phyloP scores from a whole-genome alignment of 164 flowering plant species.

The Brasenia schreberi region DNA sequence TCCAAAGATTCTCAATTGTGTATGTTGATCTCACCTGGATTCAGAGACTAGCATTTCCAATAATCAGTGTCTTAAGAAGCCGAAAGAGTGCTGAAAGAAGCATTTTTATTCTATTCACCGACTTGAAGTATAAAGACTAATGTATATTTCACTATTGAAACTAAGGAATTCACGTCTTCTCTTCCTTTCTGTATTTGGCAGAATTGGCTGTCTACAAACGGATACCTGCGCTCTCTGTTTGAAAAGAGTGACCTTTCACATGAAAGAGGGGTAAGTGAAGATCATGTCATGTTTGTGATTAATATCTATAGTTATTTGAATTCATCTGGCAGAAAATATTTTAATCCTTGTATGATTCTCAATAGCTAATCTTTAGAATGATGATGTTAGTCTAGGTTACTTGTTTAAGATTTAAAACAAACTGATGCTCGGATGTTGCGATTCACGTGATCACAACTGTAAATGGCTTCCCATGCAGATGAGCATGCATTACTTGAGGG shows the following conservation, averaged over 20 bases:
- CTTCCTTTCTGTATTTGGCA: background rate
- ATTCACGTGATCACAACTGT: background rate
- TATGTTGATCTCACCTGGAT: too few relatives aligned
- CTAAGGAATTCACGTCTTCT: background rate
- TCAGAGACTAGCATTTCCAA: too few relatives aligned
- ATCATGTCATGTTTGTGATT: background rate
- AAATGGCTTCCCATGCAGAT: background rate
- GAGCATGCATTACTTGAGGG: slow-evolving; percentile 7
- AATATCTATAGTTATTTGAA: background rate
- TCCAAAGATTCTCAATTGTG: too few relatives aligned
- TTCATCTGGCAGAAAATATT: slow-evolving; percentile 2
- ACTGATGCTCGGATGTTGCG: background rate
- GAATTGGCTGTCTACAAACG: background rate
- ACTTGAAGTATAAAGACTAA: too few relatives aligned
- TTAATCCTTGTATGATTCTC: background rate
- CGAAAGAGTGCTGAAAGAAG: too few relatives aligned
- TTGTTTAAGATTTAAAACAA: background rate
- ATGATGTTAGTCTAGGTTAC: background rate
- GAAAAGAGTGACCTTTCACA: background rate
- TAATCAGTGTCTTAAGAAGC: too few relatives aligned
- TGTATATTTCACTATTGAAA: background rate
- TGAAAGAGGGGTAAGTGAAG: slow-evolving; percentile 1
- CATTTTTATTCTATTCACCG: too few relatives aligned
- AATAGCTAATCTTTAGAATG: background rate
- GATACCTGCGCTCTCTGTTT: background rate